Evolutionary conservation across 2,329 filamentous ascomycete genomes (phyloP).

Genomic region (Elsinoe australis): DNA sequence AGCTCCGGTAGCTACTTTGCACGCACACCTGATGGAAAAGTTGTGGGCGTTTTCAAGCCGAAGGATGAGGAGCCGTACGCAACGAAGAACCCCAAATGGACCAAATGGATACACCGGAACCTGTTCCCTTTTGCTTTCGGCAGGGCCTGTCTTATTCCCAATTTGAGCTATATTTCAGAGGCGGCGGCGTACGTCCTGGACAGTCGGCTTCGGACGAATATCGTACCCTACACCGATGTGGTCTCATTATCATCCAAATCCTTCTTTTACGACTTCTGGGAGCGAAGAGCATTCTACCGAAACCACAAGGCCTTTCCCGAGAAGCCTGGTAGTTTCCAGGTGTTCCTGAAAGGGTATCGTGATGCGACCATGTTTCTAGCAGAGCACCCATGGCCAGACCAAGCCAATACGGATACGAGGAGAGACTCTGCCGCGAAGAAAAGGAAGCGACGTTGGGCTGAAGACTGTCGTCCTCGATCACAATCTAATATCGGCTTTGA

Average conservation of each 20-base stretch:
- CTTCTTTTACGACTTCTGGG: slow-evolving; percentile 98
- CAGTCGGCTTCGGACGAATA: slow-evolving; percentile 75
- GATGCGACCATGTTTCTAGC: slow-evolving; percentile 93
- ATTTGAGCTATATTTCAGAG: slow-evolving; percentile 95
- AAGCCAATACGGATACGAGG: slow-evolving; percentile 54
- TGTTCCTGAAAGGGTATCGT: slow-evolving; percentile 94
- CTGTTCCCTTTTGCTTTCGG: slow-evolving; percentile 97
- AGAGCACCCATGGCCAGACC: slow-evolving; percentile 95
- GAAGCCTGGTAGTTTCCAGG: slow-evolving; percentile 93
- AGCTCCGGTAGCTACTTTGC: slow-evolving; percentile 99
- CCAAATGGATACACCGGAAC: slow-evolving; percentile 98
- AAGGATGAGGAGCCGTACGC: slow-evolving; percentile 99
- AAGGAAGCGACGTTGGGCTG: slow-evolving; percentile 64
- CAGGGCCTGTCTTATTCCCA: slow-evolving; percentile 89
- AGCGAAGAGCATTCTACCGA: slow-evolving; percentile 76
- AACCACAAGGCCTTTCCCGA: slow-evolving; percentile 79
- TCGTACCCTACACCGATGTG: slow-evolving; percentile 95
- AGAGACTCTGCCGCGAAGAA: slow-evolving; percentile 57
- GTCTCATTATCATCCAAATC: slow-evolving; percentile 91
- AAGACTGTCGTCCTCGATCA: slow-evolving; percentile 62
- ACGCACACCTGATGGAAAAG: slow-evolving; percentile 80
- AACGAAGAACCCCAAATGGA: slow-evolving; percentile 96
- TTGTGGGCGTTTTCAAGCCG: slow-evolving; percentile 96
- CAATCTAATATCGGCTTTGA: slow-evolving; percentile 14
- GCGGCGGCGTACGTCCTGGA: slow-evolving; percentile 95